Evolutionary conservation across 2,329 filamentous ascomycete species (phyloP).

Genomic region (Monosporascus ibericus): DNA sequence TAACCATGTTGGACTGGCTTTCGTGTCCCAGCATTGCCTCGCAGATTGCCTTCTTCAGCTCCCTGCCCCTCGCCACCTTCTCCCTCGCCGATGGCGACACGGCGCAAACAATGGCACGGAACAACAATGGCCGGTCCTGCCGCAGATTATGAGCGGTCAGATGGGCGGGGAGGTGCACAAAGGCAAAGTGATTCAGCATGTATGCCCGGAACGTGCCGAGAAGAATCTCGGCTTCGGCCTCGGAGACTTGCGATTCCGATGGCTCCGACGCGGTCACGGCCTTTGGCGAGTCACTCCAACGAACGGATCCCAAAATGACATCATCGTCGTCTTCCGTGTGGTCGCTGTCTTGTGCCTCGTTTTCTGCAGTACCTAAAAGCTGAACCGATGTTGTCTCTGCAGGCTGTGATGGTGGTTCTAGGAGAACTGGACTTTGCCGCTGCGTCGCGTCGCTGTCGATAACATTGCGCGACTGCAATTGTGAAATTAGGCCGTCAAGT

Average conservation of each 20-base stretch:
- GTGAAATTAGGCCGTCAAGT: slow-evolving; percentile 25
- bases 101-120: slow-evolving; percentile 30
- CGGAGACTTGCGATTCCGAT: no score
- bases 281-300: no score
- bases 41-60: slow-evolving; percentile 19
- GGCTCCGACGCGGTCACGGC: no score
- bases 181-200: slow-evolving; percentile 31
- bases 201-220: slow-evolving; percentile 23
- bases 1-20: slow-evolving; percentile 17
- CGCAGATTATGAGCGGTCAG: slow-evolving; percentile 25
- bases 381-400: no score
- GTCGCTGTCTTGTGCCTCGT: no score
- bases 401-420: no score
- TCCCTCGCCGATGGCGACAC: slow-evolving; percentile 23
- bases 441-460: no score
- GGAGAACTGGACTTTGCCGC: no score
- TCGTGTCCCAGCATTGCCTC: slow-evolving; percentile 1
- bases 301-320: no score
- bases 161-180: slow-evolving; percentile 23
- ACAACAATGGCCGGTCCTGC: slow-evolving; percentile 25
- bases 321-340: no score
- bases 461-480: slow-evolving; percentile 17
- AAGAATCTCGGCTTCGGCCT: no score
- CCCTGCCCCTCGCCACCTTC: slow-evolving; percentile 18
- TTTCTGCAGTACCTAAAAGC: no score